Evolutionary conservation across 441 rosid species (phyloP).

Genomic region (Pelargonium fulgidum): DNA sequence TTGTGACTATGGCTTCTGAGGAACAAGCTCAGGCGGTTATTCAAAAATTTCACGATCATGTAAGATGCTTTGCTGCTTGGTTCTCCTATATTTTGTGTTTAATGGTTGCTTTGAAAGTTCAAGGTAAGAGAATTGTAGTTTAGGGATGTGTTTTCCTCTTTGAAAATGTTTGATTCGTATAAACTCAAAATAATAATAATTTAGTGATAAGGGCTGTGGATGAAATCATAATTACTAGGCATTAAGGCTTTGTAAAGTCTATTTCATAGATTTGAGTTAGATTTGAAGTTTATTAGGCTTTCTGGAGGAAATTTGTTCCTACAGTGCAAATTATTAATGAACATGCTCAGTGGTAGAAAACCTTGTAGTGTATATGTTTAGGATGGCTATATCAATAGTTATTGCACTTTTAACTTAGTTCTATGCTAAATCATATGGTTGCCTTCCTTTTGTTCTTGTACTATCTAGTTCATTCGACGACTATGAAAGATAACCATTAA

Average conservation of each 20-base stretch:
- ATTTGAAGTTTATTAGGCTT: background rate
- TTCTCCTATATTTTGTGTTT: background rate
- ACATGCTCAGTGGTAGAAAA: background rate
- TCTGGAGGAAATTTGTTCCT: background rate
- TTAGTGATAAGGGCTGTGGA: background rate
- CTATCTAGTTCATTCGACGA: too few relatives aligned
- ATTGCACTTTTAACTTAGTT: too few relatives aligned
- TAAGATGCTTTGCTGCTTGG: constrained; percentile 21
- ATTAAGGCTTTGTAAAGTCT: background rate
- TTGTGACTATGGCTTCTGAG: constrained; percentile 71
- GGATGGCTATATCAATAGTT: background rate
- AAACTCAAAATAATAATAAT: background rate
- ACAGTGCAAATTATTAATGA: background rate
- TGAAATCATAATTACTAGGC: background rate
- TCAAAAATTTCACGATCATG: constrained; percentile 59
- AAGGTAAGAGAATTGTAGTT: background rate
- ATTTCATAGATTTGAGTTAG: background rate
- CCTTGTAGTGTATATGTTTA: background rate
- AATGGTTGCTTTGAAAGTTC: background rate
- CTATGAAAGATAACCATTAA: too few relatives aligned
- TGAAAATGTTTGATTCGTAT: background rate
- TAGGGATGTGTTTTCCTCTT: background rate
- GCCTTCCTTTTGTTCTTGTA: too few relatives aligned
- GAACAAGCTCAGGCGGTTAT: constrained; percentile 76
- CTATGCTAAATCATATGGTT: too few relatives aligned